Percentiles rank a stretch among this genome's conserved stretches.
Evolutionary conservation across 805 yeast genomes (phyloP).

Genomic region (Kregervanrija delftensis): DNA sequence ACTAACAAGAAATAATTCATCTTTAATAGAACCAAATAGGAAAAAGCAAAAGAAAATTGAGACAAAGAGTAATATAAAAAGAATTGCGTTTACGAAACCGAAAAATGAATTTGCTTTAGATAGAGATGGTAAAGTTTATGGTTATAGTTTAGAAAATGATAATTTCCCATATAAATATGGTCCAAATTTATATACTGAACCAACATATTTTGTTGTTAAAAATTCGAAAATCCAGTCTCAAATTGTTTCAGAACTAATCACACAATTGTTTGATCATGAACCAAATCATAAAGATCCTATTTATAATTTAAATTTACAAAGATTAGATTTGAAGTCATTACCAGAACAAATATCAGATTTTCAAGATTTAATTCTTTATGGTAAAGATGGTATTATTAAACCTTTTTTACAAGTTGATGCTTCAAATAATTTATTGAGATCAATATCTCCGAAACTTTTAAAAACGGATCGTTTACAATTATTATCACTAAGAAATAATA

Average conservation of each 20-base stretch:
- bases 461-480: slow-evolving; percentile 44
- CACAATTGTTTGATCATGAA: slow-evolving; percentile 38
- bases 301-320: slow-evolving; percentile 40
- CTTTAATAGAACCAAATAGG: slow-evolving; percentile 17
- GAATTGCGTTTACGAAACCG: too few relatives aligned
- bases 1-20: slow-evolving; percentile 11
- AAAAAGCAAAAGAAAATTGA: slow-evolving; percentile 19
- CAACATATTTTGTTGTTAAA: slow-evolving; percentile 25
- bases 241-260: slow-evolving; percentile 36
- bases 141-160: slow-evolving; percentile 23
- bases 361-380: slow-evolving; percentile 43
- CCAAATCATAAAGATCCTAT: slow-evolving; percentile 21
- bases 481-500: slow-evolving; percentile 45
- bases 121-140: slow-evolving; percentile 34
- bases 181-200: slow-evolving; percentile 28
- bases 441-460: slow-evolving; percentile 44
- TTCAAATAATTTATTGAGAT: slow-evolving; percentile 40
- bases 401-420: slow-evolving; percentile 43
- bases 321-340: slow-evolving; percentile 37
- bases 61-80: too few relatives aligned
- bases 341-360: slow-evolving; percentile 57
- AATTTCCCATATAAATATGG: slow-evolving; percentile 24
- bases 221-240: slow-evolving; percentile 16
- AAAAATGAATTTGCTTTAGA: slow-evolving; percentile 43
- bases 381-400: slow-evolving; percentile 24